Percentiles rank a stretch among this genome's conserved stretches.
These are phyloP conservation scores for Cardamine resedifolia DNA, from an alignment of 345 rosid genomes.

Conservation along the genomic window DNA sequence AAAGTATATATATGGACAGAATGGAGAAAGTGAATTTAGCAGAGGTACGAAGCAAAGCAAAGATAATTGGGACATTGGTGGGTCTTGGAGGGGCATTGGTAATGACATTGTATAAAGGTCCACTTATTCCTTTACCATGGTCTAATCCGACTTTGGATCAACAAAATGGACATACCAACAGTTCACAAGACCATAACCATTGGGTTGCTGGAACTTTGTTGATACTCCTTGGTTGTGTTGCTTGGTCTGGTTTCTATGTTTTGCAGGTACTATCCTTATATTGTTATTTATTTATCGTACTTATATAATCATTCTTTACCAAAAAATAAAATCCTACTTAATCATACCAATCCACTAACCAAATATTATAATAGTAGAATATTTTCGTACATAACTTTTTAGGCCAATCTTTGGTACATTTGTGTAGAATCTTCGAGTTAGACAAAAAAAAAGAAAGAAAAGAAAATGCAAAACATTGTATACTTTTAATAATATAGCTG, in stretches of 20 bases:
- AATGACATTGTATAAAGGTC: constrained; percentile 77
- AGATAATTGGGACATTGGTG: constrained; percentile 59
- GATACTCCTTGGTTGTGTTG: constrained; percentile 62
- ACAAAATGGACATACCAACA: constrained; percentile 20
- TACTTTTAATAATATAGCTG: neutral
- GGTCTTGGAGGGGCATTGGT: constrained; percentile 66
- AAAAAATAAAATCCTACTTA: too few species aligned
- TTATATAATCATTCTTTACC: too few species aligned
- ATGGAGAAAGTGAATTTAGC: constrained; percentile 53
- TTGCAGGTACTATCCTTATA: constrained; percentile 45
- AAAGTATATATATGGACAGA: constrained; percentile 30
- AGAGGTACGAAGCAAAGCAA: constrained; percentile 57
- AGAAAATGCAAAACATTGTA: neutral
- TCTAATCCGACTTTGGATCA: constrained; percentile 32
- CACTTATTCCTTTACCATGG: constrained; percentile 45
- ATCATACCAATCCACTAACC: neutral
- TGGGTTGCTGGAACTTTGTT: constrained; percentile 65
- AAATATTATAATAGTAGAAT: neutral
- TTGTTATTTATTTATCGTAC: neutral
- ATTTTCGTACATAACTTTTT: neutral
- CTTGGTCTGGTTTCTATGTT: constrained; percentile 72
- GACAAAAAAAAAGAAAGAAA: neutral
- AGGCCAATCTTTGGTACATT: neutral
- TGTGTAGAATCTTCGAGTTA: neutral
- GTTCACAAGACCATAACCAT: constrained; percentile 44